Evolutionary conservation across 352 stramenopile genomes (phyloP).

Genomic region (Phytophthora citricola): DNA sequence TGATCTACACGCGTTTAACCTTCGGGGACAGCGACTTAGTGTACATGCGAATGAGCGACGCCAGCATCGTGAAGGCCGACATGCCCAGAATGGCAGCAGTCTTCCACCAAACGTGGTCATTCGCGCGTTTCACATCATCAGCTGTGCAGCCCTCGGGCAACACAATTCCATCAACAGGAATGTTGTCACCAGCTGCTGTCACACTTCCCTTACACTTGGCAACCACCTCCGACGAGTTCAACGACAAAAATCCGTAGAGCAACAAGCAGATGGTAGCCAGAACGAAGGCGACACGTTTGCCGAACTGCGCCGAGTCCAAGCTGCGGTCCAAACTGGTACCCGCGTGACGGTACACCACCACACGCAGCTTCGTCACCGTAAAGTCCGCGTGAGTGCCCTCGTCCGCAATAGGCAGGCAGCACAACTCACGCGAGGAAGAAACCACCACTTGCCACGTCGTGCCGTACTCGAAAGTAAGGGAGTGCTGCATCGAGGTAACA

Average conservation of each 20-base stretch:
- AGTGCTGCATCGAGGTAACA: constrained; percentile 38
- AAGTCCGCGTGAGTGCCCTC: constrained; percentile 57
- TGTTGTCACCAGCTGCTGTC: constrained; percentile 7
- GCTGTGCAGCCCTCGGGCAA: constrained; percentile 53
- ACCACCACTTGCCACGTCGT: constrained; percentile 79
- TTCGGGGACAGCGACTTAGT: constrained; percentile 66
- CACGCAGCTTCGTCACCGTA: constrained; percentile 52
- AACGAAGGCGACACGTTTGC: constrained; percentile 63
- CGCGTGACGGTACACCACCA: constrained; percentile 77
- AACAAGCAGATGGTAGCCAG: constrained; percentile 67
- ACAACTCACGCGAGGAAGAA: constrained; percentile 59
- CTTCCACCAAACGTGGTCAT: constrained; percentile 58
- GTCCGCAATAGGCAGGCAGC: constrained; percentile 60
- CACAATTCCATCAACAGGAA: constrained; percentile 17
- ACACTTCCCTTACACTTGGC: constrained; percentile 39
- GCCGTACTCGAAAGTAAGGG: constrained; percentile 66
- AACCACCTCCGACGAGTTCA: constrained; percentile 55
- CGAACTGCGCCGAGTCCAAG: constrained; percentile 67
- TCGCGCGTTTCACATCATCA: constrained; percentile 50
- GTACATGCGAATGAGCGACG: constrained; percentile 73
- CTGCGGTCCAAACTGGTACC: constrained; percentile 57
- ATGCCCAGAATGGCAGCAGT: constrained; percentile 58
- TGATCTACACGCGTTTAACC: constrained; percentile 59
- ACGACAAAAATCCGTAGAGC: constrained; percentile 65
- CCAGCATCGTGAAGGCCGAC: constrained; percentile 64